These are phyloP conservation scores for Phaeosphaeriaceae sp. DNA, from an alignment of 2,329 filamentous ascomycete genomes.

Conservation along the genomic window DNA sequence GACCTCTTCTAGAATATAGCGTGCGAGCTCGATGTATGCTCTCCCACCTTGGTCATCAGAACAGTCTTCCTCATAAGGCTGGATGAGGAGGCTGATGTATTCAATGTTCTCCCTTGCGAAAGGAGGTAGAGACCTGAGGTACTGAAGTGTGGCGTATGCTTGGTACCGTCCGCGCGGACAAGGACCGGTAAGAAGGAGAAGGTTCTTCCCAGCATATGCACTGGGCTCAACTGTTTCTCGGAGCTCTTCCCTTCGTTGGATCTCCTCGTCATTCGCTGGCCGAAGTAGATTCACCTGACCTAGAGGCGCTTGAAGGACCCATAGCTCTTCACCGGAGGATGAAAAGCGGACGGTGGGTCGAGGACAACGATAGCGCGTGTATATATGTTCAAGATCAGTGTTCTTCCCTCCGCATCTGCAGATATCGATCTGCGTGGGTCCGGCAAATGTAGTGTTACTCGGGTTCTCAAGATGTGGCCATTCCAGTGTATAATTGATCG, in stretches of 20 bases:
- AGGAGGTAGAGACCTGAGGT: slow-evolving; percentile 25
- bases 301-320: slow-evolving; percentile 32
- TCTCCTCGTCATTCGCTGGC: slow-evolving; percentile 30
- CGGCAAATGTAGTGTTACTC: slow-evolving; percentile 39
- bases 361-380: slow-evolving; percentile 37
- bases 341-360: slow-evolving; percentile 33
- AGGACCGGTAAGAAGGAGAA: slow-evolving; percentile 37
- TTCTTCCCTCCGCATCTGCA: slow-evolving; percentile 28
- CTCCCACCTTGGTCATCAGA: slow-evolving; percentile 10
- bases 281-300: slow-evolving; percentile 41
- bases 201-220: slow-evolving; percentile 34
- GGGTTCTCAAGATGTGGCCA: slow-evolving; percentile 41
- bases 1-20: slow-evolving; percentile 21
- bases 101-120: slow-evolving; percentile 27
- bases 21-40: slow-evolving; percentile 27
- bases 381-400: slow-evolving; percentile 36
- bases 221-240: slow-evolving; percentile 33
- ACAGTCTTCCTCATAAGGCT: slow-evolving; percentile 42
- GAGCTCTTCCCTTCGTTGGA: slow-evolving; percentile 21
- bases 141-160: slow-evolving; percentile 37
- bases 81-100: slow-evolving; percentile 29
- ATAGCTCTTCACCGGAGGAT: slow-evolving; percentile 23
- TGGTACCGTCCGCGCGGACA: slow-evolving; percentile 46
- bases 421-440: slow-evolving; percentile 33
- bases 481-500: slow-evolving; percentile 44